Conservation (phyloP, 352 stramenopile species). For the Halophytophthora batemanensis region DNA sequence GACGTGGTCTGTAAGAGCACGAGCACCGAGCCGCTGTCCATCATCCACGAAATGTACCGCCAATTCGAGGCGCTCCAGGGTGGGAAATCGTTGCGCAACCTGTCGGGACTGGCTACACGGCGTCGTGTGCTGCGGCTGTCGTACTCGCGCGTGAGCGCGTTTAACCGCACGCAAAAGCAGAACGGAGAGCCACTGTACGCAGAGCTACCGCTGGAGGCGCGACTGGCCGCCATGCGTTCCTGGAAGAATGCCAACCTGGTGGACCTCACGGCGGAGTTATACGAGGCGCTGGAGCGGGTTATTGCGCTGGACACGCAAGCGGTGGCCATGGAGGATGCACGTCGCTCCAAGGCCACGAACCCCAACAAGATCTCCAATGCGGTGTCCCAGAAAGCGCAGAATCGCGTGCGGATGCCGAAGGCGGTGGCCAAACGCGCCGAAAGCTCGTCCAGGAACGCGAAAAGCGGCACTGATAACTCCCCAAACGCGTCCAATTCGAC, state of each 20-base stretch:
- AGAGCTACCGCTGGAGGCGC: constrained; percentile 10
- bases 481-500: too few relatives aligned
- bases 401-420: background rate
- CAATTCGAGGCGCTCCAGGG: constrained; percentile 26
- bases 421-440: background rate
- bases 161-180: constrained; percentile 33
- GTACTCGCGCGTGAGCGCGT: constrained; percentile 22
- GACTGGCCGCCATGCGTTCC: constrained; percentile 22
- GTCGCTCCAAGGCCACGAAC: constrained; percentile 14
- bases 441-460: too few relatives aligned
- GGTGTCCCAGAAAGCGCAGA: background rate
- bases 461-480: too few relatives aligned
- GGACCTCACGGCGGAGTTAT: constrained; percentile 27
- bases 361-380: constrained; percentile 5
- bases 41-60: constrained; percentile 28
- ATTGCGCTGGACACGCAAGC: constrained; percentile 23
- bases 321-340: constrained; percentile 24
- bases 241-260: constrained; percentile 37
- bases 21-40: constrained; percentile 17
- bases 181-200: constrained; percentile 25
- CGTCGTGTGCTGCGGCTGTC: constrained; percentile 32
- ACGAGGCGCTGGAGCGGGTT: constrained; percentile 16
- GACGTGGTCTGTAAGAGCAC: constrained; percentile 15
- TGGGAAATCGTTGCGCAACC: constrained; percentile 15
- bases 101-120: constrained; percentile 22